Conservation (phyloP, 306 rosid species). For the Senna siamea region DNA sequence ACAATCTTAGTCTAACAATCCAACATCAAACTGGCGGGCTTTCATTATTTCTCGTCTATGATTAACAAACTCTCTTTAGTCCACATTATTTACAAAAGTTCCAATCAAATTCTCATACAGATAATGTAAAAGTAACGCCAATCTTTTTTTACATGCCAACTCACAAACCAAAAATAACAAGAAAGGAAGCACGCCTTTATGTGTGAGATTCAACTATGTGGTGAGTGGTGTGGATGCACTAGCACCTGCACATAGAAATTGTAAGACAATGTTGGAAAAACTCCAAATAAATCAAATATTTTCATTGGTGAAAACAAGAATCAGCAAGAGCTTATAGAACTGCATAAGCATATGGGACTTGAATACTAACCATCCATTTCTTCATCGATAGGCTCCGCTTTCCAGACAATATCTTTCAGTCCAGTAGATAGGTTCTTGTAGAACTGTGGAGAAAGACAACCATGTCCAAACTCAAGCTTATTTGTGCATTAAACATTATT, state of each 20-base stretch:
- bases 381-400: conserved; percentile 67
- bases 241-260: conserved; percentile 38
- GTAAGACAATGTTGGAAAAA: conserved; percentile 8
- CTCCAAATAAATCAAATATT: conserved; percentile 17
- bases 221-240: conserved; percentile 36
- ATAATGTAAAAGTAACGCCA: not conserved
- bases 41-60: not conserved
- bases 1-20: not conserved
- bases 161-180: not conserved
- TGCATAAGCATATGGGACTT: no score
- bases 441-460: conserved; percentile 60
- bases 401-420: conserved; percentile 92
- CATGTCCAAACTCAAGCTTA: conserved; percentile 13
- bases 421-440: conserved; percentile 77
- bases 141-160: not conserved
- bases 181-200: not conserved
- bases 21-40: not conserved
- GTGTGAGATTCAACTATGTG: no score
- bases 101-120: not conserved
- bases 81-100: not conserved
- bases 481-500: not conserved
- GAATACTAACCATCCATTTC: conserved; percentile 59
- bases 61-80: not conserved
- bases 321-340: no score
- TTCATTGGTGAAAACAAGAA: not conserved